Evolutionary conservation across 495 filamentous ascomycete species (phyloP), one percentile per base, ranked within the genome.

Genomic region (Haplographium delicatum): DNA sequence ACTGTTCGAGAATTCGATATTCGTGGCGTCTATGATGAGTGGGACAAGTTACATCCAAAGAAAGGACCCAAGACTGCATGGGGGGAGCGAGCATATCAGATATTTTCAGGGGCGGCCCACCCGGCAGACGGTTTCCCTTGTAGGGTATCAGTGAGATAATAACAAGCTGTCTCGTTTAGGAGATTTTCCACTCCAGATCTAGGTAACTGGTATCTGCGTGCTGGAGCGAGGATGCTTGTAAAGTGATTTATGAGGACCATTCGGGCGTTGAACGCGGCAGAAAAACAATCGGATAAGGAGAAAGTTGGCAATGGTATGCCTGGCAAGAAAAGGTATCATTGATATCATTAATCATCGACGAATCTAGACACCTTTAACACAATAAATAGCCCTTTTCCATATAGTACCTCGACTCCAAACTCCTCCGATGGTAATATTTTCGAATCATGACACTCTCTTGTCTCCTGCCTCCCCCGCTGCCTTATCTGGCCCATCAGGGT

Each of bases 1-100:
- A 71, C 66, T n/a, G 61, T 71, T 6, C 61, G 76, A 13, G 61
- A 59, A 5, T 75, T 81, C 54, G 66, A 76, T 37, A 61, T 79
- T 33, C 56, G 60, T 34, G 59, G 59, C 10, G 70, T 67, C 0
- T 81, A 75, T 64, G 67, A 69, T 2, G 63, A 78, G 50, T 68
- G 61, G 62, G 70, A 72, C 60, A 16, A 19, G 11, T 30, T 38
- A 31, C 22, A 44, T 18, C 25, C 40, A 11, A 39, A 25, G 25
- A 45, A 56, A 23, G 47, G 47, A 10, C 5, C 50, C 22, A 53
- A 42, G 23, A 54, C 23, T 25, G 49, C 37, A 6, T 18, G 18
- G 19, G 51, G 44, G 5, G 50, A 58, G 19, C 22, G 50, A 22
- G 56, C 50, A 8, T 58, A 54, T 38, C 50, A 54, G 34, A 30